These are phyloP conservation scores for Malus asiatica DNA, from an alignment of 306 rosid genomes.

Conservation along the genomic window DNA sequence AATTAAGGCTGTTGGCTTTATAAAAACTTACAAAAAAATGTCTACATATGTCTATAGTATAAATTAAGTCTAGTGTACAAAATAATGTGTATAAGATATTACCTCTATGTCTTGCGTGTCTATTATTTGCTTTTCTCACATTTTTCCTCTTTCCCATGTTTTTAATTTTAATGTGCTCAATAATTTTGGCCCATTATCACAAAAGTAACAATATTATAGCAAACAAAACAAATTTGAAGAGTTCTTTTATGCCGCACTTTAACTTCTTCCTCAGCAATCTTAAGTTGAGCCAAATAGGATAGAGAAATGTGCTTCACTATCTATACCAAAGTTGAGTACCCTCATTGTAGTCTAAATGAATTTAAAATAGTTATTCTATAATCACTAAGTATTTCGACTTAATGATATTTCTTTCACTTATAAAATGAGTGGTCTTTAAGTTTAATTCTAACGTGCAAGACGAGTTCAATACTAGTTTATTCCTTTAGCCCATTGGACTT, in stretches of 20 bases:
- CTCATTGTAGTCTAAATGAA: neutral
- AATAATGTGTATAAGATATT: neutral
- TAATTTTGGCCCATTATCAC: slow-evolving; percentile 9
- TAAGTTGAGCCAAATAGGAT: neutral
- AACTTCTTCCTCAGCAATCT: neutral
- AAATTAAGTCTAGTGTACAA: neutral
- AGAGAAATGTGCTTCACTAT: too few relatives aligned
- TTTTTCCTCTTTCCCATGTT: neutral
- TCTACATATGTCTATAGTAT: neutral
- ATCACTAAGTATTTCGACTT: too few relatives aligned
- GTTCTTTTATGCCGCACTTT: neutral
- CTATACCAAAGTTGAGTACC: neutral
- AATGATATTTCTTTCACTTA: too few relatives aligned
- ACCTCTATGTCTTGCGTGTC: neutral
- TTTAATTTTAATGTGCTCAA: slow-evolving; percentile 3
- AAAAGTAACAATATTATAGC: neutral
- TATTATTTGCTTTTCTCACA: neutral
- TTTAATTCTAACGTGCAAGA: too few relatives aligned
- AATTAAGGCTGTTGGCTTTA: too few relatives aligned
- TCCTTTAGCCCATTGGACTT: too few relatives aligned
- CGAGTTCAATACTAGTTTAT: too few relatives aligned
- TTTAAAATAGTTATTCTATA: neutral
- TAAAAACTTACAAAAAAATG: neutral
- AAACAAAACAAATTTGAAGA: neutral
- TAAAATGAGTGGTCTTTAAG: too few relatives aligned